phyloP scores from a whole-genome alignment of 176 grass and related monocot species.

The Chloris gayana region DNA sequence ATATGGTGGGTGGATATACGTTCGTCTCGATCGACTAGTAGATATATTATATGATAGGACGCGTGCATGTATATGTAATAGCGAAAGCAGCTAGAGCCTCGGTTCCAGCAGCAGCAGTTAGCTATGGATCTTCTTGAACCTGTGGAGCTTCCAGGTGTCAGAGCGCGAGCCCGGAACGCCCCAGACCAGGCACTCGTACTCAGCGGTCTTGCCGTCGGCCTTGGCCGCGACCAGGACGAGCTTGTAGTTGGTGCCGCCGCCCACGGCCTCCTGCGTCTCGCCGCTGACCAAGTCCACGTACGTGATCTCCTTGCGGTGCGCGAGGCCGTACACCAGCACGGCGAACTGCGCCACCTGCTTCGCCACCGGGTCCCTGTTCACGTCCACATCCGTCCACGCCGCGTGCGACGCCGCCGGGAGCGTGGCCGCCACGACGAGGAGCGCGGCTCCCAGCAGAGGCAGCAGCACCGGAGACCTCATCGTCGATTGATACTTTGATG shows the following conservation, averaged over 20 bases:
- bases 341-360: slow-evolving; percentile 44
- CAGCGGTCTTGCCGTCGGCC: neutral
- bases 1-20: too few species aligned
- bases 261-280: slow-evolving; percentile 33
- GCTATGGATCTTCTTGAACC: slow-evolving; percentile 29
- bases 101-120: too few species aligned
- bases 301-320: slow-evolving; percentile 17
- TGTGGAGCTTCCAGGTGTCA: slow-evolving; percentile 41
- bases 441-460: neutral
- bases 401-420: neutral
- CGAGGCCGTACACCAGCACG: slow-evolving; percentile 37
- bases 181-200: slow-evolving; percentile 44
- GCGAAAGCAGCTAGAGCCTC: too few species aligned
- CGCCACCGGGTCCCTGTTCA: neutral
- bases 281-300: slow-evolving; percentile 20
- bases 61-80: too few species aligned
- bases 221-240: slow-evolving; percentile 3
- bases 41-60: neutral
- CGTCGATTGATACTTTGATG: too few species aligned
- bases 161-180: slow-evolving; percentile 33
- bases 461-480: neutral
- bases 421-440: neutral
- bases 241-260: slow-evolving; percentile 46
- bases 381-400: slow-evolving; percentile 24
- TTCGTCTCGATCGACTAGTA: too few species aligned